These are phyloP conservation scores for Fragaria vesca DNA, from an alignment of 306 rosid species.

Conservation along the genomic window DNA sequence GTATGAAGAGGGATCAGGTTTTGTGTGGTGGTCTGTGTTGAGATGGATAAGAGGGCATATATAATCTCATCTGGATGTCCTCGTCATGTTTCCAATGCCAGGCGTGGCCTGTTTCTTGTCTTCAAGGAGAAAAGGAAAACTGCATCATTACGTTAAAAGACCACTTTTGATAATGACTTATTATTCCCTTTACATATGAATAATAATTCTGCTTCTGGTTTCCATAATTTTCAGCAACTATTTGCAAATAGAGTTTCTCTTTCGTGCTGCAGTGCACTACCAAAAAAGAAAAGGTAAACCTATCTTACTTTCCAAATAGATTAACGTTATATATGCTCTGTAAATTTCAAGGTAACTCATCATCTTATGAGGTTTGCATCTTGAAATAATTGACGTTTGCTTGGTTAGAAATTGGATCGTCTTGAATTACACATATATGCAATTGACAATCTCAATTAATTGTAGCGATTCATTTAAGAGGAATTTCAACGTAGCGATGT, in stretches of 20 bases:
- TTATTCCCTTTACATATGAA: not conserved
- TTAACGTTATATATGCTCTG: no score
- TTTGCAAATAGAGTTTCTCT: not conserved
- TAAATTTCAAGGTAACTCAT: no score
- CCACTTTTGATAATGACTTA: slow-evolving; percentile 15
- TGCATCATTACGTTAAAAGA: slow-evolving; percentile 10
- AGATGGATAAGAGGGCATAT: slow-evolving; percentile 10
- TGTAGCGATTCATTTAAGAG: no score
- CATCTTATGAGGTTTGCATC: no score
- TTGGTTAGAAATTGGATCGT: no score
- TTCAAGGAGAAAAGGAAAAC: not conserved
- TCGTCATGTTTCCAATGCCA: slow-evolving; percentile 14
- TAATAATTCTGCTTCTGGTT: not conserved
- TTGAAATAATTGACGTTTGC: no score
- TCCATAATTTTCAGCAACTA: slow-evolving; percentile 3
- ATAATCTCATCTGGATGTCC: not conserved
- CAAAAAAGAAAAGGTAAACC: not conserved
- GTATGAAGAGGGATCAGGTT: not conserved
- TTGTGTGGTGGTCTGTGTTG: not conserved
- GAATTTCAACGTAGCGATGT: no score
- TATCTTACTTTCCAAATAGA: not conserved
- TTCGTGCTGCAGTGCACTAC: not conserved
- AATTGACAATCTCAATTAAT: no score
- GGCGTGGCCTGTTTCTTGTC: slow-evolving; percentile 1
- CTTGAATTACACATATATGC: no score